Evolutionary conservation across 768 basidiomycete genomes (phyloP), one percentile per base, ranked within the genome.

Genomic region (Leccinum sublutescens): DNA sequence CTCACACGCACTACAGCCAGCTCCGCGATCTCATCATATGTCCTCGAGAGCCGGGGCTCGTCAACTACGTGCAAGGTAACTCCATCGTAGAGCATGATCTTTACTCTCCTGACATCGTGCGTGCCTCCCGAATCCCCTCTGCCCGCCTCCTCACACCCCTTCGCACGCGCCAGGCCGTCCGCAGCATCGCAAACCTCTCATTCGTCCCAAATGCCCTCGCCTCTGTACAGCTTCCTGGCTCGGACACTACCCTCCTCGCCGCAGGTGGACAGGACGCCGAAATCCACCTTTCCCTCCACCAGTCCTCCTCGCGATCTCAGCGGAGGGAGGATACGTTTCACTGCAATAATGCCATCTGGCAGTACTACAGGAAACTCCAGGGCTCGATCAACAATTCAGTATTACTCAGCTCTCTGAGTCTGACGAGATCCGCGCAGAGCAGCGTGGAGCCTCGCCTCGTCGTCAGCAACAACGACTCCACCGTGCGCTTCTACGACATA

Each of bases 341-440:
- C 8, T 58, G 57, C 50, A 61, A 61, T 17, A 55, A 21, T 58
- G 48, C 60, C 12, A 56, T 78, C 3, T 90, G 88, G 87, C 79
- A 84, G 52, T 81, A 78, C 64, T 82, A 83, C 45, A 76, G 75
- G 58, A 73, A 70, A n/a, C 74, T 89, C 17, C 67, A 74, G 1
- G 87, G 85, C 6, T 88, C 88, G 8, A 93, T 93, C 71, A 93
- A 93, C 73, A 94, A 94, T 71, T 89, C 89, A 6, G 85, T 93
- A 23, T 65, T 78, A 58, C 77, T 93, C 57, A 84, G 86, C 54
- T 85, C 85, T 17, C 74, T 89, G 59, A 84, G 79, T 64, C 74
- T 88, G 36, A 81, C 85, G 10, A 77, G 78, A 34, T 83, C 87
- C 21, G 75, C 84, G 60, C 78, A 87, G 68, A 86, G 83, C 70